Percentiles rank a stretch among this genome's conserved stretches.
Evolutionary conservation across 1,284 basidiomycete genomes (phyloP).

Genomic region (Erythrobasidium hasegawianum): DNA sequence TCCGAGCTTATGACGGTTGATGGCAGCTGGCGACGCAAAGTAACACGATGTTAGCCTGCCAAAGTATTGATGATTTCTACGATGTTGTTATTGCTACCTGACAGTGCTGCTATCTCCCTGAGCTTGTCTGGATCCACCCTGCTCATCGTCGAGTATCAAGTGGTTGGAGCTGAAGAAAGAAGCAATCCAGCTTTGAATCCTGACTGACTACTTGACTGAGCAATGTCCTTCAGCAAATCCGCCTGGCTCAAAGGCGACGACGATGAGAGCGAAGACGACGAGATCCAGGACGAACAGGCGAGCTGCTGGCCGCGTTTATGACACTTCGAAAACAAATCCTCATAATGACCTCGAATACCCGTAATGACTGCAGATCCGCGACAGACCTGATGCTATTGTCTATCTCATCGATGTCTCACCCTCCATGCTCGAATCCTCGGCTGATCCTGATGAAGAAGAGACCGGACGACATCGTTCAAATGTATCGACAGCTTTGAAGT

Average conservation of each 20-base stretch:
- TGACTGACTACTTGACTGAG: background rate
- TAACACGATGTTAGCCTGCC: background rate
- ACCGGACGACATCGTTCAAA: slow-evolving; percentile 32
- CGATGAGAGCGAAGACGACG: slow-evolving; percentile 31
- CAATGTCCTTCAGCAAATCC: slow-evolving; percentile 30
- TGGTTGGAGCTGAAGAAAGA: background rate
- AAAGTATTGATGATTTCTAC: background rate
- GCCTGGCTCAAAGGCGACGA: slow-evolving; percentile 24
- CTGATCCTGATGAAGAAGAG: slow-evolving; percentile 10
- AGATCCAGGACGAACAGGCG: slow-evolving; percentile 33
- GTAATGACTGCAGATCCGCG: slow-evolving; percentile 54
- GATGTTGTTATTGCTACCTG: background rate
- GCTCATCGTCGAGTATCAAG: slow-evolving; percentile 2
- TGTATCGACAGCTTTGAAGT: slow-evolving; percentile 37
- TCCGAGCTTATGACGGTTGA: slow-evolving; percentile 22
- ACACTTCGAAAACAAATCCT: too few relatives aligned
- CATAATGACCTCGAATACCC: background rate
- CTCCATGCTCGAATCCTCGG: slow-evolving; percentile 71
- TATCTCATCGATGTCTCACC: slow-evolving; percentile 90
- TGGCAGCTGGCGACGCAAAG: slow-evolving; percentile 14
- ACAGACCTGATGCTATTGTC: slow-evolving; percentile 73
- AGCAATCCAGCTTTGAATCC: background rate
- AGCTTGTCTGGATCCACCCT: slow-evolving; percentile 1
- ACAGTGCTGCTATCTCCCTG: slow-evolving; percentile 1
- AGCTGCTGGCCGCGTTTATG: too few relatives aligned